Percentiles rank a stretch among this genome's conserved stretches.
Evolutionary conservation across 1,284 basidiomycete species (phyloP).

Genomic region (Cystobasidium pallidum): DNA sequence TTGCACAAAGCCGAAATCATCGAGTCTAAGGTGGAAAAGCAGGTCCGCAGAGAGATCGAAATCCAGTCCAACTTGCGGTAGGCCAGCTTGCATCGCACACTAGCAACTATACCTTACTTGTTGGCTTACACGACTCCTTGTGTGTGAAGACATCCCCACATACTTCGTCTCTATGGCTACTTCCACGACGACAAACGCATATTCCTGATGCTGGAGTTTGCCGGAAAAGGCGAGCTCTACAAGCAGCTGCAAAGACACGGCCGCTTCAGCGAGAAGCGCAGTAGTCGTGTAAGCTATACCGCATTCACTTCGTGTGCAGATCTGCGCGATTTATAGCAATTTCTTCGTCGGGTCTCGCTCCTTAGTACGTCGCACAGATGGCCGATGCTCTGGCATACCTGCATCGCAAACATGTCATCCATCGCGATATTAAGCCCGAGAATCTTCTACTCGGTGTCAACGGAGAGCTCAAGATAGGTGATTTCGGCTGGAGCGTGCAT

Average conservation of each 20-base stretch:
- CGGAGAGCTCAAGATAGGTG: conserved; percentile 96
- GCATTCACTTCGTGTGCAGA: not conserved
- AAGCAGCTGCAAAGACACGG: conserved; percentile 86
- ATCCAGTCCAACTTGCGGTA: conserved; percentile 91
- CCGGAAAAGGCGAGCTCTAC: conserved; percentile 93
- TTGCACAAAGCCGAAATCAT: conserved; percentile 96
- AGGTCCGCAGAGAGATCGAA: conserved; percentile 95
- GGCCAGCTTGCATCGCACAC: too few relatives aligned
- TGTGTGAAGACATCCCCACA: conserved; percentile 78
- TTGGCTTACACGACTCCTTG: too few relatives aligned
- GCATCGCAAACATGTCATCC: conserved; percentile 95
- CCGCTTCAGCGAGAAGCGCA: conserved; percentile 82
- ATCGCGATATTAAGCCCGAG: conserved; percentile 99
- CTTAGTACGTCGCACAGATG: conserved; percentile 94
- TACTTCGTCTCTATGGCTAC: conserved; percentile 91
- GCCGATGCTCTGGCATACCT: conserved; percentile 92
- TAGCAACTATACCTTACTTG: too few relatives aligned
- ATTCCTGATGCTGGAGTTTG: conserved; percentile 96
- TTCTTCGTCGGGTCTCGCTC: not conserved
- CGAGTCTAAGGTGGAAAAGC: conserved; percentile 82
- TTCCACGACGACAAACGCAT: conserved; percentile 98
- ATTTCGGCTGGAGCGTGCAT: conserved; percentile 99
- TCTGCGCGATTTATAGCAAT: not conserved
- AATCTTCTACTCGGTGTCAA: conserved; percentile 93
- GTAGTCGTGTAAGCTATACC: conserved; percentile 61